Evolutionary conservation across 2,329 filamentous ascomycete species (phyloP).

Genomic region (Rutstroemia sp.): DNA sequence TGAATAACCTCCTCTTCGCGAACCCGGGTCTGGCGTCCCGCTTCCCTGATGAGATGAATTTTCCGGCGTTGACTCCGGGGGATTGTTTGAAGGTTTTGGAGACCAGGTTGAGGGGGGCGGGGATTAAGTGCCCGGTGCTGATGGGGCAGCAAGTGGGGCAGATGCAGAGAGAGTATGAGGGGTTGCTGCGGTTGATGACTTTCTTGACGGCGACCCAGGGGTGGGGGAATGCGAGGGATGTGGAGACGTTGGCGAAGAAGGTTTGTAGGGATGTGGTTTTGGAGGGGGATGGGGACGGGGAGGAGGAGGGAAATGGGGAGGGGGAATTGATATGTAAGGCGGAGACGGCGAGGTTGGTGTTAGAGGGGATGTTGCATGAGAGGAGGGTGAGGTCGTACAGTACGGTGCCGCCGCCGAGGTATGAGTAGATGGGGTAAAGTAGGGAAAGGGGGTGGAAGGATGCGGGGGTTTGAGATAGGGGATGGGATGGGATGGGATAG

Average conservation of each 20-base stretch:
- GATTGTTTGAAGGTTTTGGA: constrained; percentile 14
- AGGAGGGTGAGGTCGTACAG: neutral
- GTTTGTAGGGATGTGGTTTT: constrained; percentile 10
- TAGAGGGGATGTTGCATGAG: constrained; percentile 12
- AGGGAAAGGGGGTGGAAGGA: too few relatives aligned
- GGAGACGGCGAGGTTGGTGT: neutral
- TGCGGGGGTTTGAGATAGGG: neutral
- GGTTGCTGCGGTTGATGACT: neutral
- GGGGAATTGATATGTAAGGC: constrained; percentile 5
- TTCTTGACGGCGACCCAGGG: constrained; percentile 7
- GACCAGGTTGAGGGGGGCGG: constrained; percentile 2
- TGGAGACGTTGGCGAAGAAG: constrained; percentile 16
- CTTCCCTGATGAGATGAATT: constrained; percentile 39
- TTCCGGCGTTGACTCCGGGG: constrained; percentile 4
- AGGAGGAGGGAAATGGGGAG: neutral
- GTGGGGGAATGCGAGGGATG: constrained; percentile 20
- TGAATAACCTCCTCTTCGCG: constrained; percentile 40
- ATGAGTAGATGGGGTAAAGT: neutral
- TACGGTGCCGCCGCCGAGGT: neutral
- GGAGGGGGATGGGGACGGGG: neutral
- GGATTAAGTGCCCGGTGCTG: constrained; percentile 6
- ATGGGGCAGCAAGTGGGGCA: neutral
- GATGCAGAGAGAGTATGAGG: neutral
- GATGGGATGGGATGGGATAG: neutral
- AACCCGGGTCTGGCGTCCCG: constrained; percentile 46